phyloP scores from a whole-genome alignment of 176 grass and related monocot species.

The Calamus simplicifolius region DNA sequence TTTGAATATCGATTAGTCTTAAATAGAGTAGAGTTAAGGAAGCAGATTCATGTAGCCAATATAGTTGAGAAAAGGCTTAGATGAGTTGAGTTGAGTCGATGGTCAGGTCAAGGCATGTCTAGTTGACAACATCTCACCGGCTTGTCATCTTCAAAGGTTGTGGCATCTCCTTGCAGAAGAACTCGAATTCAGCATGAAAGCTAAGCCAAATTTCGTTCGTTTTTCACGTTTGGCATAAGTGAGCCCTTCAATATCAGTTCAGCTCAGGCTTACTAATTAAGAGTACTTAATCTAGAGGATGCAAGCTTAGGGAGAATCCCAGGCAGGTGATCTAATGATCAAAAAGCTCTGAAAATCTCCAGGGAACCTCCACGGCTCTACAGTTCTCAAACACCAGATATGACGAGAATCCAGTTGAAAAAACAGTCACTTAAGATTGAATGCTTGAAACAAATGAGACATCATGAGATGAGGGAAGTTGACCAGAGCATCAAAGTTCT shows the following conservation, averaged over 20 bases:
- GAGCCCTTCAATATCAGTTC: neutral
- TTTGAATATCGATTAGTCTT: too few species aligned
- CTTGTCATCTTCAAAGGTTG: conserved; percentile 20
- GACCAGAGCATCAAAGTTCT: conserved; percentile 26
- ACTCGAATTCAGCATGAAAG: too few species aligned
- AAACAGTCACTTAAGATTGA: conserved; percentile 22
- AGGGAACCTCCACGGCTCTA: conserved; percentile 26
- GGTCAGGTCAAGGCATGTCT: conserved; percentile 30
- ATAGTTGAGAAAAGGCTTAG: too few species aligned
- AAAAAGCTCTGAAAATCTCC: conserved; percentile 29
- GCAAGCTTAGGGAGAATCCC: conserved; percentile 23
- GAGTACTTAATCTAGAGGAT: conserved; percentile 39
- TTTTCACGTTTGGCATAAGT: conserved; percentile 11
- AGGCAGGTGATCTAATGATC: conserved; percentile 21
- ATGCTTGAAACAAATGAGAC: conserved; percentile 24
- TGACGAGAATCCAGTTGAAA: conserved; percentile 30
- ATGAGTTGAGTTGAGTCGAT: too few species aligned
- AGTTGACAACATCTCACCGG: conserved; percentile 32
- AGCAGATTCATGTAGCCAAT: too few species aligned
- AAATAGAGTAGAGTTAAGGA: too few species aligned
- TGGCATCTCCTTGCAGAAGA: conserved; percentile 3
- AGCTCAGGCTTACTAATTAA: conserved; percentile 16
- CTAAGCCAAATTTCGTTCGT: neutral
- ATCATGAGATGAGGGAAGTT: conserved; percentile 43
- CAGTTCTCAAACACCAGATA: conserved; percentile 39